phyloP scores from a whole-genome alignment of 2,329 filamentous ascomycete genomes.

The Colletotrichum graminicola region DNA sequence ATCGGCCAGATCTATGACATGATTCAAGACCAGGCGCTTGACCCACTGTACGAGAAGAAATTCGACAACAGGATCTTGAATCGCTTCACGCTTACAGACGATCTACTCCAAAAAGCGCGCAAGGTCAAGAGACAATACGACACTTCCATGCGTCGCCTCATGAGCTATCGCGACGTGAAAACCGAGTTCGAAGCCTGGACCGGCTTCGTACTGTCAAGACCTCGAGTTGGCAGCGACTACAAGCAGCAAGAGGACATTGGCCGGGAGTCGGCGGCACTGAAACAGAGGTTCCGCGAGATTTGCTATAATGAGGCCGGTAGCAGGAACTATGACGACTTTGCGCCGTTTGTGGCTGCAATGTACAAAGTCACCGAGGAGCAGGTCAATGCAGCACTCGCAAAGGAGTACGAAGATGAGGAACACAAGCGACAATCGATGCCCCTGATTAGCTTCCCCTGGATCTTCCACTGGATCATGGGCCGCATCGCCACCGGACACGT shows the following conservation, averaged over 20 bases:
- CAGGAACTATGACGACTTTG: conserved; percentile 70
- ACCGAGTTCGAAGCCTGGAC: conserved; percentile 96
- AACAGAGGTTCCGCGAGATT: conserved; percentile 74
- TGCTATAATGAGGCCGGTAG: conserved; percentile 76
- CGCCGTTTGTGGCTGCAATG: conserved; percentile 85
- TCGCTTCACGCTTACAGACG: conserved; percentile 65
- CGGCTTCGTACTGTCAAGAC: conserved; percentile 83
- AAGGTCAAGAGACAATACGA: conserved; percentile 85
- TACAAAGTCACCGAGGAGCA: conserved; percentile 85
- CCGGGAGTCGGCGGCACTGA: conserved; percentile 73
- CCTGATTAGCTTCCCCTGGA: conserved; percentile 93
- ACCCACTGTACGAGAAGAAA: conserved; percentile 75
- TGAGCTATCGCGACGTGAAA: conserved; percentile 84
- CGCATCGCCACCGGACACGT: conserved; percentile 67
- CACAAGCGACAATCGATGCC: conserved; percentile 68
- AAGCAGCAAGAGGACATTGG: conserved; percentile 89
- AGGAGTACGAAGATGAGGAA: conserved; percentile 54
- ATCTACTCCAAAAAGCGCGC: conserved; percentile 69
- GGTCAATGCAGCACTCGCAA: conserved; percentile 67
- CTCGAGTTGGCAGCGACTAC: conserved; percentile 80
- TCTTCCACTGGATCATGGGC: conserved; percentile 81
- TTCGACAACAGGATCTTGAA: conserved; percentile 84
- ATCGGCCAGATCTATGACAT: conserved; percentile 87
- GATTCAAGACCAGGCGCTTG: conserved; percentile 75
- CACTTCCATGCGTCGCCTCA: conserved; percentile 78